Evolutionary conservation across 1,284 basidiomycete species (phyloP).

Genomic region (Apiotrichum sp.): DNA sequence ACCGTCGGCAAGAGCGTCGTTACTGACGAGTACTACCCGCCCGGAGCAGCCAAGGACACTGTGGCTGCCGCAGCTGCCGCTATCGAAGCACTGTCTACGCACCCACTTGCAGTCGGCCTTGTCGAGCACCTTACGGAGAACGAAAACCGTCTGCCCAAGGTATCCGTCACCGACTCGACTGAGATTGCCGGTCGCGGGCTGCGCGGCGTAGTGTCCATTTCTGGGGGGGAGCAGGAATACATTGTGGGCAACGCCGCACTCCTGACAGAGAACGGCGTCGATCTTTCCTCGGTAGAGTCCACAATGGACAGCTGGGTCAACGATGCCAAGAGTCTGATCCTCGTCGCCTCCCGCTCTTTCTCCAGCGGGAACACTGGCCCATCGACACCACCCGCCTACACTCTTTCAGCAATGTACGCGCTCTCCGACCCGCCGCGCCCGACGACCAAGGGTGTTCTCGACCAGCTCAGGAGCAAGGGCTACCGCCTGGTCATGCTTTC

Average conservation of each 20-base stretch:
- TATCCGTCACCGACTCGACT: constrained; percentile 60
- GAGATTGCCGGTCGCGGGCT: constrained; percentile 86
- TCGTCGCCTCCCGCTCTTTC: constrained; percentile 57
- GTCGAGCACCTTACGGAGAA: constrained; percentile 63
- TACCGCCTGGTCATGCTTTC: constrained; percentile 87
- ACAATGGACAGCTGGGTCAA: constrained; percentile 65
- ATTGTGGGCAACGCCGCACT: constrained; percentile 23
- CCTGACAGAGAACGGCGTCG: constrained; percentile 20
- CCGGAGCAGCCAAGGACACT: constrained; percentile 37
- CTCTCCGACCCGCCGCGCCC: constrained; percentile 77
- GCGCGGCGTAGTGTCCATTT: constrained; percentile 57
- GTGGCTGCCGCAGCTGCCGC: constrained; percentile 64
- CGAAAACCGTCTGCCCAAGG: constrained; percentile 51
- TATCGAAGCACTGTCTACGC: constrained; percentile 85
- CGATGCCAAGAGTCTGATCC: constrained; percentile 74
- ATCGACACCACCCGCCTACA: constrained; percentile 38
- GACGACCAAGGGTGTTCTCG: constrained; percentile 71
- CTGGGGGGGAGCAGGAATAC: constrained; percentile 59
- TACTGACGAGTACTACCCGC: constrained; percentile 32
- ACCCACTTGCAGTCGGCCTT: constrained; percentile 90
- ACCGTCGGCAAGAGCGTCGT: constrained; percentile 62
- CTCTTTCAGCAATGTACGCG: constrained; percentile 51
- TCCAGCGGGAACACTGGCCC: constrained; percentile 34
- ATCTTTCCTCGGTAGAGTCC: constrained; percentile 29
- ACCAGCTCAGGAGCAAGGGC: constrained; percentile 71